These are phyloP conservation scores for Psidium guajava DNA, from an alignment of 345 rosid species.

Conservation along the genomic window DNA sequence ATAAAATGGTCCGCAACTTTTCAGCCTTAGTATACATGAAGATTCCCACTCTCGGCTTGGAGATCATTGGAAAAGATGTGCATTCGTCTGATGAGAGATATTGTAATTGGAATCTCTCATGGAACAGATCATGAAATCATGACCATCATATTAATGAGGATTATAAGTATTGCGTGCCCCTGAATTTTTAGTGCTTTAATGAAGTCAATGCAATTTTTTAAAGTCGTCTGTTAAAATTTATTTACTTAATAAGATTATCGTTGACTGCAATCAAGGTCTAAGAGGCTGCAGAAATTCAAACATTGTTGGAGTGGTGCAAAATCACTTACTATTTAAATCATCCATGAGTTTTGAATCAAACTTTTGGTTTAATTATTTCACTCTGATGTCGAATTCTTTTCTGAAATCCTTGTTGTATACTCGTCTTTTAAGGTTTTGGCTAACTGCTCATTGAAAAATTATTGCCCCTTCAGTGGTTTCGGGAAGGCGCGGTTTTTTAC, in stretches of 20 bases:
- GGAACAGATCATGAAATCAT: neutral
- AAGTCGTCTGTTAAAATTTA: neutral
- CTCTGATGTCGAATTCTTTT: neutral
- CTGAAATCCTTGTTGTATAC: neutral
- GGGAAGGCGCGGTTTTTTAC: neutral
- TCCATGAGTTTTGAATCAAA: neutral
- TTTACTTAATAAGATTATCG: neutral
- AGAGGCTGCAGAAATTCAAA: neutral
- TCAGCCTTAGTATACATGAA: neutral
- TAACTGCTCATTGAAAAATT: neutral
- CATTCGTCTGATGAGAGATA: neutral
- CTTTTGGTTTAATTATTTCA: neutral
- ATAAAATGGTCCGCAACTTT: neutral
- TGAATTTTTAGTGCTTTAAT: neutral
- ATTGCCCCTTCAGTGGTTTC: neutral
- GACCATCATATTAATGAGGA: neutral
- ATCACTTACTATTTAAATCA: neutral
- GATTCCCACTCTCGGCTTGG: neutral
- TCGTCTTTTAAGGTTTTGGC: neutral
- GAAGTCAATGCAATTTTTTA: neutral
- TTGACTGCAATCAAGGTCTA: neutral
- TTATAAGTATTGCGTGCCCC: neutral
- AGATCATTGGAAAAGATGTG: neutral
- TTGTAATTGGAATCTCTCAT: neutral
- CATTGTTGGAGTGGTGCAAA: neutral